Percentiles rank a stretch among this genome's conserved stretches.
These are phyloP conservation scores for Monilinia vaccinii-corymbosi DNA, from an alignment of 2,329 filamentous ascomycete genomes.

Conservation along the genomic window DNA sequence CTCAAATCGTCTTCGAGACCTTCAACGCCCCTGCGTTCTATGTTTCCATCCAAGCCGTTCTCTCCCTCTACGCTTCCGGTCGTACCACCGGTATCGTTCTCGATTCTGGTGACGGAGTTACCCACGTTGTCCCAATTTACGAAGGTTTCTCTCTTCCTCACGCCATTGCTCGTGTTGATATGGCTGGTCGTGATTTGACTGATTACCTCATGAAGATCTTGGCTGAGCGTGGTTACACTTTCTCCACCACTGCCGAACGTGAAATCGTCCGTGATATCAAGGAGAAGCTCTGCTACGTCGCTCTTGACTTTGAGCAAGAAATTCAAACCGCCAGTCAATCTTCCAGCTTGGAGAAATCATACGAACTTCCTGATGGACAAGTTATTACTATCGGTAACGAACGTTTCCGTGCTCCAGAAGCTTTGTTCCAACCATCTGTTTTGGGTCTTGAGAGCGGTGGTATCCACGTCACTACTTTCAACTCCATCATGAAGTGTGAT, in stretches of 20 bases:
- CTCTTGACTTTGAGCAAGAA: constrained; percentile 99
- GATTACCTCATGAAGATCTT: constrained; percentile 99
- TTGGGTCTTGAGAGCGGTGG: constrained; percentile 97
- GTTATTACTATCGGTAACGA: constrained; percentile 99
- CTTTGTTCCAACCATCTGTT: constrained; percentile 98
- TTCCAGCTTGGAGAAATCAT: constrained; percentile 98
- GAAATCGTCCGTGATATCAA: constrained; percentile 99
- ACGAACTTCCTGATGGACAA: constrained; percentile 97
- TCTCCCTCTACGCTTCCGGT: constrained; percentile 98
- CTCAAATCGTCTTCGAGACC: constrained; percentile 99
- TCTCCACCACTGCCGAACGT: constrained; percentile 99
- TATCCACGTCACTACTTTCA: constrained; percentile 99
- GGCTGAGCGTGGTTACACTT: constrained; percentile 97
- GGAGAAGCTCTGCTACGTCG: constrained; percentile 99
- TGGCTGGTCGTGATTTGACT: constrained; percentile 99
- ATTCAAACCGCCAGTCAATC: constrained; percentile 99
- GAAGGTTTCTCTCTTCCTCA: constrained; percentile 99
- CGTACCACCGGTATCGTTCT: constrained; percentile 99
- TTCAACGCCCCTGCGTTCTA: constrained; percentile 99
- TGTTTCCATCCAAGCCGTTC: constrained; percentile 99
- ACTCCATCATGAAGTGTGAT: constrained; percentile 99
- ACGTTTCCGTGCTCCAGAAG: constrained; percentile 99
- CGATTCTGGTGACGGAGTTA: constrained; percentile 99
- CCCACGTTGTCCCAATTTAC: constrained; percentile 99
- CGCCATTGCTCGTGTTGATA: constrained; percentile 99